Conservation (phyloP, 164 flowering plant species). For the Annona squamosa region DNA sequence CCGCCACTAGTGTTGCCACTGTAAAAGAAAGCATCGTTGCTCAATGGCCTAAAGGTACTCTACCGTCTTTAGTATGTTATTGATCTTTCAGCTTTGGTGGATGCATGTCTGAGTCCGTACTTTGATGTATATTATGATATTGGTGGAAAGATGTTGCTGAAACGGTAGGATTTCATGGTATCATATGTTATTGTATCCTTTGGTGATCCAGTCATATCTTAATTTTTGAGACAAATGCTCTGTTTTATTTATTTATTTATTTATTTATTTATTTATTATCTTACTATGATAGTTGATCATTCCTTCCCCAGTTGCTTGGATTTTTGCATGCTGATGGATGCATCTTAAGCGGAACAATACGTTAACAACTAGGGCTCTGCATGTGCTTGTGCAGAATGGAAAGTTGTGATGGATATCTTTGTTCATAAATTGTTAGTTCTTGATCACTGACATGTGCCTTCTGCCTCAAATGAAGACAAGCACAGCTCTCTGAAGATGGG, state of each 20-base stretch:
- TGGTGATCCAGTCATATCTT: background rate
- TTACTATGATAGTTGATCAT: background rate
- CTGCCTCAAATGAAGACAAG: no score
- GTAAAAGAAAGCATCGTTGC: conserved; percentile 73
- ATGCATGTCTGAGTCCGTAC: background rate
- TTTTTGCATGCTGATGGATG: no score
- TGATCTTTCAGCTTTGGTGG: background rate
- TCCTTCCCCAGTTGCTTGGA: no score
- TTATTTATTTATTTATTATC: no score
- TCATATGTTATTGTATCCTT: background rate
- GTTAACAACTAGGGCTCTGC: no score
- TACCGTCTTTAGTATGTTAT: background rate
- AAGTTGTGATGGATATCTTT: no score
- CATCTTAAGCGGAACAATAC: no score
- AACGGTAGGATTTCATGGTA: background rate
- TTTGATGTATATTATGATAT: background rate
- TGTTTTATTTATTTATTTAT: no score
- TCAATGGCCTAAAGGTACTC: conserved; percentile 89
- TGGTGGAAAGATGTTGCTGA: background rate
- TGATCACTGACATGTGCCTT: no score
- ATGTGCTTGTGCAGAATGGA: no score
- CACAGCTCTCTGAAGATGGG: no score
- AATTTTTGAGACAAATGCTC: background rate
- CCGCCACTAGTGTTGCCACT: conserved; percentile 63
- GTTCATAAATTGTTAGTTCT: no score